Evolutionary conservation across 306 rosid species (phyloP), one percentile per base, ranked within the genome.

Genomic region (Echinosophora koreensis): DNA sequence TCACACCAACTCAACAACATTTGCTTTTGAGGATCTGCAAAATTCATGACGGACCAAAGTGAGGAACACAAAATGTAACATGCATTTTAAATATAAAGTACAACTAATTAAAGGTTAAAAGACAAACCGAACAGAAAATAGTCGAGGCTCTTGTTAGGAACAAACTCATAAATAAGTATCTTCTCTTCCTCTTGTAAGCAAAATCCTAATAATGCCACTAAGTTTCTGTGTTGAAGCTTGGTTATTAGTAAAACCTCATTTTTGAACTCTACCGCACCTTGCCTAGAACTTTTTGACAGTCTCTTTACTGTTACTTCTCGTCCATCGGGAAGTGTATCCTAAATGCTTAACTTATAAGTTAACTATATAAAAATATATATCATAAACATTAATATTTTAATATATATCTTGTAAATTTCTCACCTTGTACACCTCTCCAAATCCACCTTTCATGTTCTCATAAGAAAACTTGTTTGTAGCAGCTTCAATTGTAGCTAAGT

Each of bases 1-100:
- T 17, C 27, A 5, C 7, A 57, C 88, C 92, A 86, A 56, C 66
- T 69, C 3, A 88, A 55, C 8, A 8, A 10, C 54, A 56, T 39
- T 47, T 39, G 69, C 37, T 18, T 64, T 5, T 16, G 15, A 18
- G 71, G 8, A 15, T 65, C 81, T 83, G 50, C 59, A 68, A 37
- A 30, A 11, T 14, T 34, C 6, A 38, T n/a, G 8, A 54, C 5
- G 1, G 8, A 17, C 27, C 15, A 46, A 7, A 28, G 62, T 4
- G 12, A 17, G 35, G 1, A 37, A 35, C 15, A 34, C 14, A 13
- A 58, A 3, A 27, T 13, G 22, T 5, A 55, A 55, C 28, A 55
- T 55, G 32, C 5, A 55, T 55, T 18, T 2, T 55, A 17, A 55
- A 8, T 5, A 8, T 55, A 55, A 17, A 18, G 13, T 17, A 5